Base-by-base conservation (phyloP, 208 protist species). In the Wallacemonas collosoma region DNA sequence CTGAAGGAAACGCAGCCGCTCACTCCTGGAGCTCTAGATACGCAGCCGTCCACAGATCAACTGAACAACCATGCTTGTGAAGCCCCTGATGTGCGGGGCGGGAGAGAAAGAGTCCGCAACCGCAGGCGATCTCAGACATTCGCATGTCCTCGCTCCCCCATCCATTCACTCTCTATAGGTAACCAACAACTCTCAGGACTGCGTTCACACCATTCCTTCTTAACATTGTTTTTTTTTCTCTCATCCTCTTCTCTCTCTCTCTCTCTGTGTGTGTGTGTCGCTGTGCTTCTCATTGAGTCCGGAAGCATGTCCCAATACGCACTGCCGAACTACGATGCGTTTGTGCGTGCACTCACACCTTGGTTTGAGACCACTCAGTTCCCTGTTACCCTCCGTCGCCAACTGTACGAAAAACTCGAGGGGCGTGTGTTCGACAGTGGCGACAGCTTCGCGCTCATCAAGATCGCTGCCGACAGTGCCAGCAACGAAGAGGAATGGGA, bases 371-470 rank as follows among this genome's bases (percentile, higher is more conserved):
- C 55, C 6, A 66, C 80, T 36, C 48, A 62, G 17, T 17, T 91
- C 2, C 82, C 86, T 1, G 51, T 68, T 17, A 44, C 71, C 11
- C 68, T 91, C 53, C 73, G 77, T 15, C 60, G 60, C 5, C 55
- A 58, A 12, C 73, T 88, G 7, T 82, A 77, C 70, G 68, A 84
- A 15, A 86, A 88, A 57, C 63, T 91, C n/a, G 26, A 62, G 2
- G 43, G 73, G 26, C 54, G 80, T 54, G 44, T 77, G 53, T 86
- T 88, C 61, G 82, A 91, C 66, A 75, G 71, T 1, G 80, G 82
- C 26, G 57, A 4, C 36, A 66, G 53, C 53, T 91, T 91, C 68
- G 63, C 80, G 0, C 62, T 87, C 40, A 81, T 80, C 15, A 40
- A 68, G 17, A 17, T 77, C 12, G 50, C 58, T 1, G 40, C 11